phyloP scores from a whole-genome alignment of 345 rosid species.

The Carallia pectinifolia region DNA sequence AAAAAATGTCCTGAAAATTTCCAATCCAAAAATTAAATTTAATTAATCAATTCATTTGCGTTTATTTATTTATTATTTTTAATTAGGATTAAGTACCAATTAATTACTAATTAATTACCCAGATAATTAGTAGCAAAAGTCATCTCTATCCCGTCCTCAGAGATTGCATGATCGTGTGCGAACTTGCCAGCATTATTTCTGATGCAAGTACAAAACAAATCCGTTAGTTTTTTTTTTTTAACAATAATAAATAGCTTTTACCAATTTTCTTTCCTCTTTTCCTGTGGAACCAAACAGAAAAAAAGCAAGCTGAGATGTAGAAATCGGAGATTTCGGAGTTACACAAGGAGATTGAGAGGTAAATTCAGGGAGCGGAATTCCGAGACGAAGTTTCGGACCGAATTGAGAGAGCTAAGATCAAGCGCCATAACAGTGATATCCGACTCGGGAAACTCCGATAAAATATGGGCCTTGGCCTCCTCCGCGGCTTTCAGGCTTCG shows the following conservation, averaged over 20 bases:
- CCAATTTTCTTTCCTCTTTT: constrained; percentile 20
- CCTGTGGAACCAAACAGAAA: constrained; percentile 24
- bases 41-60: too few relatives aligned
- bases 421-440: constrained; percentile 73
- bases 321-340: constrained; percentile 3
- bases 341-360: constrained; percentile 93
- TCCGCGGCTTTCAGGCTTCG: constrained; percentile 78
- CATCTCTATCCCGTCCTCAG: constrained; percentile 98
- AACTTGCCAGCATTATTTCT: constrained; percentile 96
- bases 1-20: constrained; percentile 68
- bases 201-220: constrained; percentile 6
- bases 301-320: not conserved
- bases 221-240: not conserved
- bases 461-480: constrained; percentile 69
- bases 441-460: constrained; percentile 68
- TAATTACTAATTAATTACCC: constrained; percentile 38
- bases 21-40: too few relatives aligned
- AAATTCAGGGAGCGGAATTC: constrained; percentile 68
- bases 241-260: too few relatives aligned
- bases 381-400: constrained; percentile 62
- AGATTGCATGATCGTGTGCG: constrained; percentile 78
- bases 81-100: not conserved
- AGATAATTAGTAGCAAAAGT: constrained; percentile 92
- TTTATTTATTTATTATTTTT: not conserved
- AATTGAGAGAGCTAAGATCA: constrained; percentile 83